Percentiles rank a stretch among this genome's conserved stretches.
phyloP scores from a whole-genome alignment of 495 filamentous ascomycete species.

The Extremus antarcticus region DNA sequence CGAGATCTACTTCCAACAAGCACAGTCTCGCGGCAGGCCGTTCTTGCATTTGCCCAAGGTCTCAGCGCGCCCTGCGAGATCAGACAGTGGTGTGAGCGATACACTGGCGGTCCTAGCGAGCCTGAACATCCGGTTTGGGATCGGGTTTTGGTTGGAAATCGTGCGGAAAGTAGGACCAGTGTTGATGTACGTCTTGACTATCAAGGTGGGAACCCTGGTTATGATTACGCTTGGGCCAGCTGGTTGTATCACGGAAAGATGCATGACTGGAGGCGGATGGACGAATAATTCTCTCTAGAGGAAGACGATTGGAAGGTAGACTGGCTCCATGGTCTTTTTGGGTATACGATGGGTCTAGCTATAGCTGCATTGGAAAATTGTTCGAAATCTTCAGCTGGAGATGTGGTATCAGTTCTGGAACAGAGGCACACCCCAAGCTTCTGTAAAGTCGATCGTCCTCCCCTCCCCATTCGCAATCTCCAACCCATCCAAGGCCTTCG shows the following conservation, averaged over 20 bases:
- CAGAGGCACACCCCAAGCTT: slow-evolving; percentile 14
- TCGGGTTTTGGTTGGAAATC: background rate
- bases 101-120: background rate
- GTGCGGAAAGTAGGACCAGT: background rate
- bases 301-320: background rate
- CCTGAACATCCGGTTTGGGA: background rate
- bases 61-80: background rate
- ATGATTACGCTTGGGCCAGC: background rate
- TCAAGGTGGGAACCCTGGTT: background rate
- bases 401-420: slow-evolving; percentile 9
- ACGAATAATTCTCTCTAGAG: background rate
- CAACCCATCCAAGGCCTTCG: slow-evolving; percentile 11
- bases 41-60: background rate
- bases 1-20: background rate
- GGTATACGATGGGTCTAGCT: no score
- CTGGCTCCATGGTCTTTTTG: background rate
- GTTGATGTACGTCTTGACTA: background rate
- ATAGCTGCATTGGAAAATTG: no score
- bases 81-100: background rate
- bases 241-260: background rate
- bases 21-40: background rate
- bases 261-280: background rate
- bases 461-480: slow-evolving; percentile 10
- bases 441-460: slow-evolving; percentile 5
- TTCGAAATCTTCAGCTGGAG: no score